phyloP scores from a whole-genome alignment of 345 rosid species.

The Melaleuca alternifolia region DNA sequence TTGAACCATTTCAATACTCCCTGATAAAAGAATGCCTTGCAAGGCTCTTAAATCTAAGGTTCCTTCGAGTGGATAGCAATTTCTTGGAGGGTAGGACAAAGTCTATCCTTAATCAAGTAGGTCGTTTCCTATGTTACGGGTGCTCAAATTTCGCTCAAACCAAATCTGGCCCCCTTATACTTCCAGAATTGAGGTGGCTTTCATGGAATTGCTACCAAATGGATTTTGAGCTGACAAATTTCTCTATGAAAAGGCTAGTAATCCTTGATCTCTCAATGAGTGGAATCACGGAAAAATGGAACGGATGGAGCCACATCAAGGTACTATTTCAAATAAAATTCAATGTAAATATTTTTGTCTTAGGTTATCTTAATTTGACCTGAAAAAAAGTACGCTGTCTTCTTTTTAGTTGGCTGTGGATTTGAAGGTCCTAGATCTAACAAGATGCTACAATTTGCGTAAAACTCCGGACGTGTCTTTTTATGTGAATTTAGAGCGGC shows the following conservation, averaged over 20 bases:
- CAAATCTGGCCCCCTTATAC: not conserved
- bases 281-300: not conserved
- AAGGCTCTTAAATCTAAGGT: not conserved
- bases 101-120: not conserved
- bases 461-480: not conserved
- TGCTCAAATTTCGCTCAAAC: not conserved
- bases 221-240: not conserved
- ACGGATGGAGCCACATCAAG: too few species aligned
- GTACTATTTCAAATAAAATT: too few species aligned
- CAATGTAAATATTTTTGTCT: too few species aligned
- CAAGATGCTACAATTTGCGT: not conserved
- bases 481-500: not conserved
- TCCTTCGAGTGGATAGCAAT: not conserved
- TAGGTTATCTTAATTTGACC: too few species aligned
- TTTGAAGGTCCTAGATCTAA: not conserved
- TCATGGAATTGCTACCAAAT: not conserved
- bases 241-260: not conserved
- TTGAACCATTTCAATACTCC: not conserved
- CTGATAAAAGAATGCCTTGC: not conserved
- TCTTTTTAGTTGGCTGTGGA: not conserved
- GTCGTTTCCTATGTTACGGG: not conserved
- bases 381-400: not conserved
- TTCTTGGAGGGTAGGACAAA: not conserved
- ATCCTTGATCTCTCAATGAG: not conserved
- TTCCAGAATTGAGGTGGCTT: not conserved